Base-by-base conservation (phyloP, 768 basidiomycete species). In the Suillus hirtellus region DNA sequence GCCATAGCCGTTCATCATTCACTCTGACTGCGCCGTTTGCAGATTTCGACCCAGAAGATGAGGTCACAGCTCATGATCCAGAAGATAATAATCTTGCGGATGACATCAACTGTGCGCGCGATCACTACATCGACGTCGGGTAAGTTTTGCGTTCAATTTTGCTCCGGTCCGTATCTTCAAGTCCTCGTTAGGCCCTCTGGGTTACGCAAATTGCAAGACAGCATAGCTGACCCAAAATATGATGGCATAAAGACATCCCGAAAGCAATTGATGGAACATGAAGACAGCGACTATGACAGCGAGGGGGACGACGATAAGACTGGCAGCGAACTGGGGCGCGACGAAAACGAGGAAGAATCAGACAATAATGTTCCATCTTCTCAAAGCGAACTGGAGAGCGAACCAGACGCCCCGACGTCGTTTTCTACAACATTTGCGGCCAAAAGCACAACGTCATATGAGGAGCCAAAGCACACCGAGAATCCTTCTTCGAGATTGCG, bases 81-180 rank as follows among this genome's bases (percentile, higher is more conserved):
- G 74, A 77, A 54, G 79, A 83, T 65, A 76, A 72, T 21, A 70
- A 71, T 56, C 62, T 63, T 27, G 66, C 65, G 50, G 72, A 82
- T 49, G 65, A 74, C 43, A 27, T 17, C 27, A 73, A 69, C 44
- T 79, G 76, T 15, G 81, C 77, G 0, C 81, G 89, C 68, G 88
- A 89, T 68, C 95, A 96, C 75, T 97, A 96, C 74, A 71, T 93
- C 49, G 87, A 91, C 68, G 92, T 96, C 44, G 92, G 92, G 92
- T 94, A 73, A 64, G 85, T 77, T 34, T 10, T 34, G 37, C 46
- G 34, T 27, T 53, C 42, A 38, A 60, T 64, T 38, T 60, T 55
- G 31, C 55, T 49, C 58, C 38, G n/a, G 19, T 24, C 37, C 27
- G 35, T 59, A 27, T 60, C 44, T 64, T 44, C 50, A 53, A 55